These are phyloP conservation scores for Fusarium incarnatum DNA, from an alignment of 2,329 filamentous ascomycete species.

Conservation along the genomic window DNA sequence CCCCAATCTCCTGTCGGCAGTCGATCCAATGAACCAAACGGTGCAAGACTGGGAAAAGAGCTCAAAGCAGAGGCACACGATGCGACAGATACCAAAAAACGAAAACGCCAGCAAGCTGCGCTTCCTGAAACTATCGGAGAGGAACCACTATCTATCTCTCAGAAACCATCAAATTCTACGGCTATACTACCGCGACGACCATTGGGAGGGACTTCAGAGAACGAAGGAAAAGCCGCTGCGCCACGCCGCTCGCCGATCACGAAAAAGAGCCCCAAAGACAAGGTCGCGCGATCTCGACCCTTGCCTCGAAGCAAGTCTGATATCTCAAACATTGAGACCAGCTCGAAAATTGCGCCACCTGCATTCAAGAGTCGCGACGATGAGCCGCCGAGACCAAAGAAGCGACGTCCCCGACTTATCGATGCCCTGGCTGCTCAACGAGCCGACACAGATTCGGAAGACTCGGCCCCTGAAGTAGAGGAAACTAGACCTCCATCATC, in stretches of 20 bases:
- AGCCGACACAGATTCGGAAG: slow-evolving; percentile 50
- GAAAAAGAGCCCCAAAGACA: slow-evolving; percentile 27
- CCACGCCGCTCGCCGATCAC: not conserved
- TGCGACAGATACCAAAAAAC: slow-evolving; percentile 39
- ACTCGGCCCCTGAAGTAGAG: slow-evolving; percentile 31
- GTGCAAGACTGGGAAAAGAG: slow-evolving; percentile 6
- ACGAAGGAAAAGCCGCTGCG: slow-evolving; percentile 1
- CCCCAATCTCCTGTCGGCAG: slow-evolving; percentile 16
- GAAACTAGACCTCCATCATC: slow-evolving; percentile 12
- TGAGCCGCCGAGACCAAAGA: slow-evolving; percentile 20
- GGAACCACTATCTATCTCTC: slow-evolving; percentile 3
- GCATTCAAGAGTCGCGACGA: slow-evolving; percentile 7
- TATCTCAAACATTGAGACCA: slow-evolving; percentile 8
- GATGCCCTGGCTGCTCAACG: slow-evolving; percentile 57
- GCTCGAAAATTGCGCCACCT: not conserved
- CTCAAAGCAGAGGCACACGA: slow-evolving; percentile 22
- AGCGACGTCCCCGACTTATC: slow-evolving; percentile 54
- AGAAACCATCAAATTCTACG: slow-evolving; percentile 22
- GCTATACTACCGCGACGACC: slow-evolving; percentile 27
- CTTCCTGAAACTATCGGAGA: slow-evolving; percentile 14
- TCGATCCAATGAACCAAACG: slow-evolving; percentile 13
- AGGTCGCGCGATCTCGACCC: slow-evolving; percentile 1
- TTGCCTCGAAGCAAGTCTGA: slow-evolving; percentile 23
- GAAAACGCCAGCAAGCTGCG: slow-evolving; percentile 38
- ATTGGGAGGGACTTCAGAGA: slow-evolving; percentile 4